phyloP scores from a whole-genome alignment of 2,329 filamentous ascomycete genomes.

The Phialemonium atrogriseum region DNA sequence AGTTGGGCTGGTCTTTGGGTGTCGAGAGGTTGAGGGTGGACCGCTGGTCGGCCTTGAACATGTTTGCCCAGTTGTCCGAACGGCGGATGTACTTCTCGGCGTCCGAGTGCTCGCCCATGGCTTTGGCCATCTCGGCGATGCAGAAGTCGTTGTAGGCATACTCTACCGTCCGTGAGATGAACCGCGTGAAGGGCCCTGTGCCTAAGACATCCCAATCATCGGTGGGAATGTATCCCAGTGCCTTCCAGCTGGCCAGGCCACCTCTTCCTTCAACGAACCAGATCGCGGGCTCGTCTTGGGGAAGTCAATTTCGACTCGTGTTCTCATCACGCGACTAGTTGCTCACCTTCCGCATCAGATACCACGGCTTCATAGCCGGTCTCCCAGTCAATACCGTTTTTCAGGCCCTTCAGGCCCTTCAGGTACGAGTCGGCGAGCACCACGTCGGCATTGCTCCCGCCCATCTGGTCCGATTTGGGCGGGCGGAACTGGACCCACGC shows the following conservation, averaged over 20 bases:
- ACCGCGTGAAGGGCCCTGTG: slow-evolving; percentile 56
- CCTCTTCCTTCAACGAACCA: slow-evolving; percentile 62
- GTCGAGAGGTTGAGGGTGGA: slow-evolving; percentile 27
- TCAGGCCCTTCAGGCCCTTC: slow-evolving; percentile 42
- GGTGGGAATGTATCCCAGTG: slow-evolving; percentile 57
- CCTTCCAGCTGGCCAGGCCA: slow-evolving; percentile 62
- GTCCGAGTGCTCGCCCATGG: slow-evolving; percentile 43
- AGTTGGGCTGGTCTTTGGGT: slow-evolving; percentile 1
- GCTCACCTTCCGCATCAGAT: slow-evolving; percentile 55
- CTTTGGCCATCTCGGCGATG: slow-evolving; percentile 49
- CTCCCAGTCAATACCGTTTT: slow-evolving; percentile 51
- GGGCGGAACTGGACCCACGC: slow-evolving; percentile 11
- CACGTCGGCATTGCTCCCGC: slow-evolving; percentile 62
- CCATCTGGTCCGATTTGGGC: slow-evolving; percentile 20
- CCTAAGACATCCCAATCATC: slow-evolving; percentile 54
- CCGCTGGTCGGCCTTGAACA: slow-evolving; percentile 50
- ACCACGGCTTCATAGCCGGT: slow-evolving; percentile 59
- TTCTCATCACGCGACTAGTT: background rate
- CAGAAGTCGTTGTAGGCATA: slow-evolving; percentile 68
- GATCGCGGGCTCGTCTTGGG: slow-evolving; percentile 46
- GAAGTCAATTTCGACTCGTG: background rate
- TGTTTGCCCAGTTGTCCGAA: slow-evolving; percentile 55
- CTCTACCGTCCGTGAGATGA: slow-evolving; percentile 61
- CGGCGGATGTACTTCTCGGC: slow-evolving; percentile 47
- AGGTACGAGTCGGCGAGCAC: slow-evolving; percentile 56